Evolutionary conservation across 768 basidiomycete genomes (phyloP), one percentile per base, ranked within the genome.

Genomic region (Paxillus involutus): DNA sequence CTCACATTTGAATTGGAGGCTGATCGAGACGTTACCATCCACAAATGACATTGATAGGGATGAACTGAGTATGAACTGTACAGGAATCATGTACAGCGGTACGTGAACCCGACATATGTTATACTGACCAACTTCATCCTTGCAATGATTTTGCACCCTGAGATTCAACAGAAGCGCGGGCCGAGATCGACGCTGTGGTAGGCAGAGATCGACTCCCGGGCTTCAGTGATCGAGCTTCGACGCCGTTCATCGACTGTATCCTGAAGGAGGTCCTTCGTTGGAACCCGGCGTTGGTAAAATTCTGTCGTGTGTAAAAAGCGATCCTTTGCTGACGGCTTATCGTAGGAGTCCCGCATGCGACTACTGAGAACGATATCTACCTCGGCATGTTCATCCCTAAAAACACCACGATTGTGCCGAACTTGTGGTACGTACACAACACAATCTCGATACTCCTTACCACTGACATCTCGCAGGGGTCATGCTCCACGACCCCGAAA

Each of bases 1-100:
- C 19, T 43, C 29, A 9, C 12, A 50, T 33, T 29, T 42, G 39
- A 12, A 29, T 37, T 24, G 36, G 12, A 77, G 74, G 68, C 29
- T 45, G 19, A 21, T 59, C 30, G 51, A 47, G 17, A 26, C 47
- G 3, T 24, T 49, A 3, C 33, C 41, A 0, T 13, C 44, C n/a
- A 17, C 36, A 9, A 33, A 29, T 8, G 45, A 26, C 3, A 30
- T 36, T 12, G 36, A 16, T 12, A 43, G 19, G 14, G 51, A 49
- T 6, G 17, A 39, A 13, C 44, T 47, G 6, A 53, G 49, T 9
- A 59, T 54, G 36, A 46, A 47, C 17, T 33, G 49, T 29, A 33
- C 47, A 3, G 52, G 13, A 14, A 32, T 39, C 19, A 49, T 58
- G 13, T 57, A 52, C 14, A 44, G 32, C 21, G 13, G 56, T 52